Base-by-base conservation (phyloP, 2,329 filamentous ascomycete species). In the Fusarium foetens region DNA sequence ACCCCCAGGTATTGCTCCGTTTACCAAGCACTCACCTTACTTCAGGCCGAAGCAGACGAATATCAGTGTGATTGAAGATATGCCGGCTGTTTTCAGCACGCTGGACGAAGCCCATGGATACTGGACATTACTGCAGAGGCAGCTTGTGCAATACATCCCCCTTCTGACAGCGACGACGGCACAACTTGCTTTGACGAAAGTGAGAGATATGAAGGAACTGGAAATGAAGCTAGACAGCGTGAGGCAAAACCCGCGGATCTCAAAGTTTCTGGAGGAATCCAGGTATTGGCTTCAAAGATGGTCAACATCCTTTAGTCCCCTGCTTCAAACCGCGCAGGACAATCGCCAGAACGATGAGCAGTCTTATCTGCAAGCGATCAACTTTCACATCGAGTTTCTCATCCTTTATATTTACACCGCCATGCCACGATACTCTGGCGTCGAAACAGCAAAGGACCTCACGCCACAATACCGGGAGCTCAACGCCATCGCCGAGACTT, bases 391-490 rank as follows among this genome's bases (percentile, higher is more conserved):
- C 36, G 83, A 85, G 57, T 86, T 83, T 65, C 74, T 84, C n/a
- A 75, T 85, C 21, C 76, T 83, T 8, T 80, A 80, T 68, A 75
- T 84, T 23, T 82, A 84, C 67, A 79, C 81, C 2, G 75, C 79
- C 5, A 77, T 84, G 19, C 79, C 83, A 3, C 80, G 81, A 5
- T 84, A 81, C 69, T 80, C 80, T 8, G 77, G 80, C 51, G 75
- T 82, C 54, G 76, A 79, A 51, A 79, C 76, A 6, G 80, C 83
- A 49, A 80, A 78, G 36, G 74, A 76, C 8, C 78, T 85, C 46
- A 86, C 83, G 8, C 82, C 83, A 0, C 78, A 83, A 41, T 85
- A 85, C 66, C 79, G 75, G 19, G 84, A 86, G 71, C 80, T 85
- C 25, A 83, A 80, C 36, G 65, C 66, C 2, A 79, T 84, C 10